Evolutionary conservation across 768 basidiomycete species (phyloP), one percentile per base, ranked within the genome.

Genomic region (Suillus hirtellus): DNA sequence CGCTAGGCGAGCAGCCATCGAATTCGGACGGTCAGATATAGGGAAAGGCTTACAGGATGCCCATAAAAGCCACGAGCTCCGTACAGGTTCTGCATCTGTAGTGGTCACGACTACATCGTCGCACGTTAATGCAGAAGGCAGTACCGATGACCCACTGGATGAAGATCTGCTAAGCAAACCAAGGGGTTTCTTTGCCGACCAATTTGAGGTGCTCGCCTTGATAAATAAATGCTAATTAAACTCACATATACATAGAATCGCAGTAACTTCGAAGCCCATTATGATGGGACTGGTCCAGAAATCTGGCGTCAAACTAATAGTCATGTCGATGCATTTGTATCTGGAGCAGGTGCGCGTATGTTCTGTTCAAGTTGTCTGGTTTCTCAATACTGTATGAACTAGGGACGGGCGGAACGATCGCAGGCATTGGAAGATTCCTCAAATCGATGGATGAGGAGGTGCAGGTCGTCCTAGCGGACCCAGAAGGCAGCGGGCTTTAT

Each of bases 391-490:
- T 4, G 10, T 46, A n/a, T 8, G 15, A 15, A 14, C 4, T 58
- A 90, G 93, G 95, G n/a, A 98, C 96, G 2, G 96, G 97, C 6
- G 97, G 97, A 14, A 99, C 96, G 3, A 85, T 99, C 59, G 90
- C 95, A 2, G 96, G 96, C 0, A 84, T 82, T 5, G 95, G 93
- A 0, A 82, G 78, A 59, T 96, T 82, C 70, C 78, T 99, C 60
- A 96, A 95, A 77, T 84, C 84, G 12, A 85, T 86, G 80, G 81
- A 91, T 54, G 80, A 86, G 27, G 78, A 84, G 62, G 68, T 96
- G 52, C 70, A 84, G 14, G 82, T 99, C 12, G 88, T 88, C 6
- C 81, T 99, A 58, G 84, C 92, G 12, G 97, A 99, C 76, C 95
- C 96, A 0, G 90, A 96, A 69, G 96, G 96, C 10, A 95, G 93